These are phyloP conservation scores for Lipomyces orientalis DNA, from an alignment of 805 yeast species.

Conservation along the genomic window DNA sequence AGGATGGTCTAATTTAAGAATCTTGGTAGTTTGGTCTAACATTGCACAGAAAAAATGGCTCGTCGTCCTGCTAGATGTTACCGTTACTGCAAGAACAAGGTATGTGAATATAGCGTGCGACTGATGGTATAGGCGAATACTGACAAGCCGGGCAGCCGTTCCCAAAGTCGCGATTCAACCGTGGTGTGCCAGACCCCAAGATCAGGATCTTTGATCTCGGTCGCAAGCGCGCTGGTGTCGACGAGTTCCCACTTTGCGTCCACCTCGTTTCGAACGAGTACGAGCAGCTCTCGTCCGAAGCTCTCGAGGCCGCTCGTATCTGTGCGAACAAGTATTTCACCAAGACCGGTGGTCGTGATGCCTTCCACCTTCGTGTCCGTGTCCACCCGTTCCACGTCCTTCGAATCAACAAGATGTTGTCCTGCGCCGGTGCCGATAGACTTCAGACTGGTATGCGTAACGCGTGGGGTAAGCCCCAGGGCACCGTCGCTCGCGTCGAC, in stretches of 20 bases:
- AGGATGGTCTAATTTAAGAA: neutral
- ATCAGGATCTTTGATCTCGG: constrained; percentile 99
- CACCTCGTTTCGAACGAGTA: constrained; percentile 99
- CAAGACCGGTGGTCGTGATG: constrained; percentile 96
- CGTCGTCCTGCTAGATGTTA: constrained; percentile 99
- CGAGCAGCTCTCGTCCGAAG: constrained; percentile 99
- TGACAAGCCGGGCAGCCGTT: constrained; percentile 62
- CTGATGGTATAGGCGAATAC: neutral
- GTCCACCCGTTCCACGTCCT: constrained; percentile 99
- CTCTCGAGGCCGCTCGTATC: constrained; percentile 99
- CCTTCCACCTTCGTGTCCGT: constrained; percentile 99
- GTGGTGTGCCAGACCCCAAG: constrained; percentile 99
- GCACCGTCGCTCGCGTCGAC: constrained; percentile 98
- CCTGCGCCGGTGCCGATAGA: constrained; percentile 99
- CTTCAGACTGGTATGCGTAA: constrained; percentile 99
- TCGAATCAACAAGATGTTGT: constrained; percentile 99
- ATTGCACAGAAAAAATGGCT: constrained; percentile 74
- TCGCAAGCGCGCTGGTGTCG: constrained; percentile 99
- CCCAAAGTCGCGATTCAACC: constrained; percentile 99
- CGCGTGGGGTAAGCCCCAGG: constrained; percentile 99
- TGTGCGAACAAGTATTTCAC: constrained; percentile 99
- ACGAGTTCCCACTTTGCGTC: constrained; percentile 99
- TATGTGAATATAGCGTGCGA: constrained; percentile 3
- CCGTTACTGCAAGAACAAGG: constrained; percentile 99
- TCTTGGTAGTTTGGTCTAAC: constrained; percentile 2